Evolutionary conservation across 2,329 filamentous ascomycete genomes (phyloP).

Genomic region (Pseudopithomyces maydicus): DNA sequence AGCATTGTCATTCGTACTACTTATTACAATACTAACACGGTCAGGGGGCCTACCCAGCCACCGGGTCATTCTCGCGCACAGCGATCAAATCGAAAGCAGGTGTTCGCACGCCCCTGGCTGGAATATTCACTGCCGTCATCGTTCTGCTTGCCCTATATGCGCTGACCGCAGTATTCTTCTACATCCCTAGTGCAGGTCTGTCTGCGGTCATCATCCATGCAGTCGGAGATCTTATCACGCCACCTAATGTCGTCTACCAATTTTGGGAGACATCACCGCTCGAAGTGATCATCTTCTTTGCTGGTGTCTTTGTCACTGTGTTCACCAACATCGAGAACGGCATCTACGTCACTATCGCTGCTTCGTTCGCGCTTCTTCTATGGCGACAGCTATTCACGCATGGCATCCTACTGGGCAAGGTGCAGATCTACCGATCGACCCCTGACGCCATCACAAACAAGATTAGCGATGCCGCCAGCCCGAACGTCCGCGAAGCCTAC

Average conservation of each 20-base stretch:
- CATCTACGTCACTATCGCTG: constrained; percentile 82
- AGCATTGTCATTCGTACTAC: constrained; percentile 47
- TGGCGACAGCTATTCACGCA: constrained; percentile 83
- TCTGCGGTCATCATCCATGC: constrained; percentile 95
- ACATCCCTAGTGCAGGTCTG: constrained; percentile 81
- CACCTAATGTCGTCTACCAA: constrained; percentile 88
- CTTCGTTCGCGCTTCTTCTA: constrained; percentile 78
- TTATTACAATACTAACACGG: not conserved
- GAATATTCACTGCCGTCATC: constrained; percentile 82
- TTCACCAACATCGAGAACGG: constrained; percentile 90
- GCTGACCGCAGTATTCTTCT: constrained; percentile 87
- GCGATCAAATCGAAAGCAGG: constrained; percentile 98
- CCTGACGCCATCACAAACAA: constrained; percentile 71
- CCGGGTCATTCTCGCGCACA: constrained; percentile 93
- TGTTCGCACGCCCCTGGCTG: constrained; percentile 87
- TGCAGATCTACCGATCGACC: constrained; percentile 82
- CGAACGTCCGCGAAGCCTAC: constrained; percentile 33
- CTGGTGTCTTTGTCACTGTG: constrained; percentile 86
- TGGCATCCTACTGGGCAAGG: constrained; percentile 76
- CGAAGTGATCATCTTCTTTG: constrained; percentile 90
- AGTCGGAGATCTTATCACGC: constrained; percentile 88
- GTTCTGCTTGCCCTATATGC: constrained; percentile 91
- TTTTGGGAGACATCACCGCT: constrained; percentile 94
- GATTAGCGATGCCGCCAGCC: constrained; percentile 14
- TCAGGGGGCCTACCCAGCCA: constrained; percentile 72